A percentile compares a stretch with the other conserved stretches of the same genome.
Conservation (phyloP, 805 yeast species). For the Candida maris region DNA sequence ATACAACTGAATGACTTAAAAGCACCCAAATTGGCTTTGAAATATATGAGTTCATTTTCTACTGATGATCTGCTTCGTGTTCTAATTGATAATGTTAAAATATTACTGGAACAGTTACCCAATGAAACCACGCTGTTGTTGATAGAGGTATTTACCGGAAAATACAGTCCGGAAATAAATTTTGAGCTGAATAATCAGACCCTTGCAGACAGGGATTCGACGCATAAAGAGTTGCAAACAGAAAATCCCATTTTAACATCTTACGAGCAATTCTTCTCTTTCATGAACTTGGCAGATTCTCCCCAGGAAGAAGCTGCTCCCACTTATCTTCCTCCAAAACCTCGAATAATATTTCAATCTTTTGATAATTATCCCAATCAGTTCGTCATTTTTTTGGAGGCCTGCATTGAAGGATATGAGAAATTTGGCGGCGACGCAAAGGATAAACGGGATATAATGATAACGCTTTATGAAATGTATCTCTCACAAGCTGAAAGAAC, state of each 20-base stretch:
- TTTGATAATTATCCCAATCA: constrained; percentile 84
- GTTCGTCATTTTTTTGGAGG: constrained; percentile 89
- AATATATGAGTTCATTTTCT: constrained; percentile 61
- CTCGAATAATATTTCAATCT: constrained; percentile 79
- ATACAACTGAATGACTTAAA: constrained; percentile 65
- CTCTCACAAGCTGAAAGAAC: constrained; percentile 48
- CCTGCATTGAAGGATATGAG: constrained; percentile 77
- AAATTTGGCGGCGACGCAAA: constrained; percentile 64
- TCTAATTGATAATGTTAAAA: constrained; percentile 50
- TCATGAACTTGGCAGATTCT: constrained; percentile 24
- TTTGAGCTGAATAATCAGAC: constrained; percentile 16
- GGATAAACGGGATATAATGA: constrained; percentile 69
- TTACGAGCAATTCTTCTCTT: constrained; percentile 40
- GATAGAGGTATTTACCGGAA: constrained; percentile 87
- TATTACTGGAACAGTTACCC: constrained; percentile 64
- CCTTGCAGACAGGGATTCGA: constrained; percentile 7
- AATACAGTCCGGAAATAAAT: constrained; percentile 47
- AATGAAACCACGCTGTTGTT: constrained; percentile 77
- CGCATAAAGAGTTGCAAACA: constrained; percentile 3
- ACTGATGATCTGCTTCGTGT: constrained; percentile 77
- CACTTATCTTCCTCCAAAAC: constrained; percentile 88
- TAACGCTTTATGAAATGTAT: constrained; percentile 81
- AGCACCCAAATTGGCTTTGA: constrained; percentile 56
- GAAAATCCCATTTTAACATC: constrained; percentile 52
- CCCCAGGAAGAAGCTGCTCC: constrained; percentile 36